These are phyloP conservation scores for Macrocybe sp. DNA, from an alignment of 1,284 basidiomycete genomes.

Conservation along the genomic window DNA sequence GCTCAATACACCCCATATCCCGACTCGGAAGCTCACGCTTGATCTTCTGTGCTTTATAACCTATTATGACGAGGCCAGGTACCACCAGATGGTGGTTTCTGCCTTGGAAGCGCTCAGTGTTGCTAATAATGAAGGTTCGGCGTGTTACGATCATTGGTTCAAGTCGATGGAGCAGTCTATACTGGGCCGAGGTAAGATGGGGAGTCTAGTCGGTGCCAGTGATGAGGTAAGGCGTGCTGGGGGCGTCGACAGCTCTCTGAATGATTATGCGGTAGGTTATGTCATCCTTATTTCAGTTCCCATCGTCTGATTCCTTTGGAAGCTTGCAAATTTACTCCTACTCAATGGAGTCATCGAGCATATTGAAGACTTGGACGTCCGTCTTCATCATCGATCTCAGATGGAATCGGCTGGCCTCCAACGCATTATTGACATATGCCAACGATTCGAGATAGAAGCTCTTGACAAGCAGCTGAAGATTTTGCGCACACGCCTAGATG, in stretches of 20 bases:
- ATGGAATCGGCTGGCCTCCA: slow-evolving; percentile 87
- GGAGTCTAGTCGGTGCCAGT: slow-evolving; percentile 90
- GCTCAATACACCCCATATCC: slow-evolving; percentile 79
- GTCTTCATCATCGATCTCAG: slow-evolving; percentile 80
- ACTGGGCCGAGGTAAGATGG: slow-evolving; percentile 90
- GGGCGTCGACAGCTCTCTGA: slow-evolving; percentile 62
- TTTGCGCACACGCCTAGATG: slow-evolving; percentile 66
- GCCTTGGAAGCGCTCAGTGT: slow-evolving; percentile 66
- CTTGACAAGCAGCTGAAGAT: slow-evolving; percentile 70
- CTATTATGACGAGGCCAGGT: slow-evolving; percentile 54
- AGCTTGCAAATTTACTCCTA: slow-evolving; percentile 69
- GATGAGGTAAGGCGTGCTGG: slow-evolving; percentile 76
- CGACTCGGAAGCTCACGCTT: slow-evolving; percentile 76
- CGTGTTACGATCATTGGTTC: slow-evolving; percentile 88
- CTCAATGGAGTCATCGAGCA: slow-evolving; percentile 61
- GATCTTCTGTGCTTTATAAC: slow-evolving; percentile 72
- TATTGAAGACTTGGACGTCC: slow-evolving; percentile 75
- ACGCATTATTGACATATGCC: slow-evolving; percentile 71
- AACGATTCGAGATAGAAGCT: slow-evolving; percentile 56
- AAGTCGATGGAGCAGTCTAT: slow-evolving; percentile 76
- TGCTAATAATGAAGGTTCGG: slow-evolving; percentile 55
- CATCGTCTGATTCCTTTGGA: slow-evolving; percentile 12
- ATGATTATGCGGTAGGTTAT: slow-evolving; percentile 77
- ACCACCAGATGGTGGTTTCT: slow-evolving; percentile 50
- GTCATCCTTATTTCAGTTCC: not conserved